These are phyloP conservation scores for Blastomyces gilchristii DNA, from an alignment of 2,329 filamentous ascomycete species.

Conservation along the genomic window DNA sequence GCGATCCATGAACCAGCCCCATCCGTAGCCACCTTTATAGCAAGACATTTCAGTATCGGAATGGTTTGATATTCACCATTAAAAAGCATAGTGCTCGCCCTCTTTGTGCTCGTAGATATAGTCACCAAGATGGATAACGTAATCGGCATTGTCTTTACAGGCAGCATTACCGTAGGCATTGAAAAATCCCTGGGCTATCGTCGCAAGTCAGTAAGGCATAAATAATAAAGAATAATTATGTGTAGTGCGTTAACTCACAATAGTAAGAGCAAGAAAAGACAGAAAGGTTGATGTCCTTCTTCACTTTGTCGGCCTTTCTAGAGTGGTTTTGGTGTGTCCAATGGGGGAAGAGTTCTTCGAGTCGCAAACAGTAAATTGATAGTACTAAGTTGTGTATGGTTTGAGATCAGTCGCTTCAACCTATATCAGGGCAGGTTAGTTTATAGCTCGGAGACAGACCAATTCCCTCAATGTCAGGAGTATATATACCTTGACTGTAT, in stretches of 20 bases:
- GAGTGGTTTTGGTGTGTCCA: constrained; percentile 61
- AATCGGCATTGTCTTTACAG: constrained; percentile 51
- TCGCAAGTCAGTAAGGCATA: constrained; percentile 8
- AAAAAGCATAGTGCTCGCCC: constrained; percentile 22
- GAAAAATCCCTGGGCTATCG: constrained; percentile 45
- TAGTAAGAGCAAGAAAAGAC: constrained; percentile 64
- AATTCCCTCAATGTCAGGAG: constrained; percentile 12
- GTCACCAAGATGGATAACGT: constrained; percentile 48
- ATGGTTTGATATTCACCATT: constrained; percentile 9
- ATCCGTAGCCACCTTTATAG: constrained; percentile 32
- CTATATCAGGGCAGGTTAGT: constrained; percentile 22
- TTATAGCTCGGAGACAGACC: not conserved
- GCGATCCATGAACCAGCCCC: constrained; percentile 43
- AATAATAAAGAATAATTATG: not conserved
- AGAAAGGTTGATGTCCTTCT: constrained; percentile 49
- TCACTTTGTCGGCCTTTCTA: constrained; percentile 43
- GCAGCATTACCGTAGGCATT: constrained; percentile 51
- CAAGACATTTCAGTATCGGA: constrained; percentile 8
- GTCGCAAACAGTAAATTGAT: constrained; percentile 59
- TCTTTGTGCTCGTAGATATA: constrained; percentile 55
- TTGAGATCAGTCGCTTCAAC: constrained; percentile 55
- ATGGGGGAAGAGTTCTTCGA: constrained; percentile 52
- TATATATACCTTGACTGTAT: constrained; percentile 53
- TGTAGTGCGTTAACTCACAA: constrained; percentile 32
- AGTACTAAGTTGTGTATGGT: constrained; percentile 53